These are phyloP conservation scores for Penicillium ucsense DNA, from an alignment of 495 filamentous ascomycete genomes.

Conservation along the genomic window DNA sequence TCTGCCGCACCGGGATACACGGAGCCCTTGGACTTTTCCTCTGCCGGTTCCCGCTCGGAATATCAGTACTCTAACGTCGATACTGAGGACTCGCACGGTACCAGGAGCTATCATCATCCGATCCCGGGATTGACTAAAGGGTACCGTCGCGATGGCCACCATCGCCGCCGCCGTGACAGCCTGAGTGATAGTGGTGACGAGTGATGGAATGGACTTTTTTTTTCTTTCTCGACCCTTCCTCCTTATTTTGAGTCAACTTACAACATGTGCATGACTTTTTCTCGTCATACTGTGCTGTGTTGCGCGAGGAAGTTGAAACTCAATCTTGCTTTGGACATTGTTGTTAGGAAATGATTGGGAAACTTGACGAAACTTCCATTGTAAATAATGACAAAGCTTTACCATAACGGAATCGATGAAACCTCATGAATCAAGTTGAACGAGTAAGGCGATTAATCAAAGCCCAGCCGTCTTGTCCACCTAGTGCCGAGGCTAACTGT, in stretches of 20 bases:
- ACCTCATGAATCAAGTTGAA: no score
- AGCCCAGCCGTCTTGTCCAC: no score
- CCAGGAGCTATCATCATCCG: slow-evolving; percentile 70
- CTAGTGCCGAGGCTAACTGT: no score
- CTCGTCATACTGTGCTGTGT: neutral
- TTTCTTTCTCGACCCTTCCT: neutral
- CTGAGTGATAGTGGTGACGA: slow-evolving; percentile 45
- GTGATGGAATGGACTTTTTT: slow-evolving; percentile 17
- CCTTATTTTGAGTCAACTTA: neutral
- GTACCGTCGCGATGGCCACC: slow-evolving; percentile 25
- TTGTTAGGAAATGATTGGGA: neutral
- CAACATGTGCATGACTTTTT: neutral
- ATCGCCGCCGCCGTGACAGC: slow-evolving; percentile 32
- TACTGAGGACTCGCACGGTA: slow-evolving; percentile 50
- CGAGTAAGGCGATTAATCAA: no score
- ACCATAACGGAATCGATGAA: no score
- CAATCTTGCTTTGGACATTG: no score
- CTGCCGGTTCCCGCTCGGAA: slow-evolving; percentile 33
- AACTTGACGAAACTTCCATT: neutral
- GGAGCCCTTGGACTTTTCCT: slow-evolving; percentile 43
- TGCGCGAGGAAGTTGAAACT: neutral
- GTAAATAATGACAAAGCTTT: no score
- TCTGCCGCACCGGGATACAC: slow-evolving; percentile 45
- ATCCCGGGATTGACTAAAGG: slow-evolving; percentile 61
- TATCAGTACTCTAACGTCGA: slow-evolving; percentile 41